Evolutionary conservation across 208 protist genomes (phyloP).

Genomic region (Balamuthia mandrillaris): DNA sequence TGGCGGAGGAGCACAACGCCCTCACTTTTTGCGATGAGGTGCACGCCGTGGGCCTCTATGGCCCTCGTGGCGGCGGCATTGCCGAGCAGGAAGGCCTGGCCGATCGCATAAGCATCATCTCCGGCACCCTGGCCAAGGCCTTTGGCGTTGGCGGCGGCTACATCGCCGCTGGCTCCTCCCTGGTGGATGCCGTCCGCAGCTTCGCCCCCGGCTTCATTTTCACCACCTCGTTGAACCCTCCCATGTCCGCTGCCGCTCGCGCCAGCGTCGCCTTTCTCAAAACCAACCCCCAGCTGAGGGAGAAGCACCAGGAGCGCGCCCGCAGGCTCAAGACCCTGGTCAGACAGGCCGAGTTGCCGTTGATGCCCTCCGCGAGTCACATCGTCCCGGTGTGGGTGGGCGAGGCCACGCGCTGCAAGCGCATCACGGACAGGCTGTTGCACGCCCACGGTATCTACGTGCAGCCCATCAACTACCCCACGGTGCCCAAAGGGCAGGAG

Average conservation of each 20-base stretch:
- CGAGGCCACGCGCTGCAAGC: constrained; percentile 71
- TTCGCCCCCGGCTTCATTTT: constrained; percentile 84
- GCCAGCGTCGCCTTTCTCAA: constrained; percentile 57
- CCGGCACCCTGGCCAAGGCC: constrained; percentile 94
- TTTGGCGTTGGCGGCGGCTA: constrained; percentile 91
- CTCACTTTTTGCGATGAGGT: constrained; percentile 96
- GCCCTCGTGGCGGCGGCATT: constrained; percentile 86
- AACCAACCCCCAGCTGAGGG: constrained; percentile 21
- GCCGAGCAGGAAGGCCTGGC: constrained; percentile 86
- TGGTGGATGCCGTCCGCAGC: constrained; percentile 78
- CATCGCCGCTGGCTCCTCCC: constrained; percentile 61
- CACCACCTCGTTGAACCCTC: constrained; percentile 80
- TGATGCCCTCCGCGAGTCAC: constrained; percentile 71
- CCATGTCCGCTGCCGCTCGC: constrained; percentile 79
- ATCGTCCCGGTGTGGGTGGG: constrained; percentile 80
- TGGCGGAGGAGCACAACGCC: constrained; percentile 91
- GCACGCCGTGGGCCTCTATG: constrained; percentile 95
- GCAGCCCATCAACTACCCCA: constrained; percentile 86
- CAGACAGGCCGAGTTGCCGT: constrained; percentile 63
- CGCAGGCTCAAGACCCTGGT: constrained; percentile 65
- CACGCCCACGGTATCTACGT: constrained; percentile 76
- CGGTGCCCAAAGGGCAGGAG: constrained; percentile 80
- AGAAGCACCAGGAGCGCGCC: constrained; percentile 56
- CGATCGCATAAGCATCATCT: constrained; percentile 86
- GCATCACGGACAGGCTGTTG: constrained; percentile 74